Conservation (phyloP, 2,329 filamentous ascomycete genomes). For the Phaeophleospora eucalypticola region DNA sequence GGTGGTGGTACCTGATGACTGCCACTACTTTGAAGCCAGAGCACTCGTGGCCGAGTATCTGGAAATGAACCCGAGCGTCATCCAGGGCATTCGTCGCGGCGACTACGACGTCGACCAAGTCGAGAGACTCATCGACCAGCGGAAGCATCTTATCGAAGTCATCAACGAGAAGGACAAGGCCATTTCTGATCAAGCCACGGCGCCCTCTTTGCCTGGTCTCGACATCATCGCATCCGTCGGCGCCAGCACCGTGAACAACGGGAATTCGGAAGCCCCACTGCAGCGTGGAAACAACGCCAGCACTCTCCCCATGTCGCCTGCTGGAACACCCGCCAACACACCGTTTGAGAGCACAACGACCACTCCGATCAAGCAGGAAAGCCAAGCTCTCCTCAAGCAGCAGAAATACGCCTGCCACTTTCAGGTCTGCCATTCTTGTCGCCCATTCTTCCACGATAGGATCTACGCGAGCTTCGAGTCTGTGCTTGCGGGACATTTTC, state of each 20-base stretch:
- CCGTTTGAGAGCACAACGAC: constrained; percentile 9
- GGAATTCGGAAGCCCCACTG: constrained; percentile 20
- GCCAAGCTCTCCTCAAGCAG: constrained; percentile 1
- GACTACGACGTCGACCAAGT: constrained; percentile 43
- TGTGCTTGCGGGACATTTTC: constrained; percentile 37
- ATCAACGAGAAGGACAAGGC: constrained; percentile 21
- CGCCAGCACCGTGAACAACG: constrained; percentile 3
- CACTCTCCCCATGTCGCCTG: constrained; percentile 4
- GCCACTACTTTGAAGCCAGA: constrained; percentile 20
- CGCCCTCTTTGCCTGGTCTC: no score
- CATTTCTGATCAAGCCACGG: neutral
- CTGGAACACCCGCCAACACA: constrained; percentile 8
- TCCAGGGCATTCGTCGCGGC: constrained; percentile 40
- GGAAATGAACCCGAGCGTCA: constrained; percentile 39
- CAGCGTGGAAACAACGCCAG: neutral
- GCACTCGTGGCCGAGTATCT: constrained; percentile 25
- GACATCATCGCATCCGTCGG: constrained; percentile 28
- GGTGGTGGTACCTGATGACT: constrained; percentile 11
- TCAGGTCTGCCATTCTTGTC: constrained; percentile 48
- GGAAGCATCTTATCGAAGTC: constrained; percentile 31
- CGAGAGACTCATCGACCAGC: constrained; percentile 40
- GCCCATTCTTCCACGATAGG: constrained; percentile 48
- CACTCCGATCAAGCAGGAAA: constrained; percentile 11
- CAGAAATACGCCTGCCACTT: constrained; percentile 36
- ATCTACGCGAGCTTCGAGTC: constrained; percentile 43